Evolutionary conservation across 1,284 basidiomycete species (phyloP).

Genomic region (Fereydounia khargensis): DNA sequence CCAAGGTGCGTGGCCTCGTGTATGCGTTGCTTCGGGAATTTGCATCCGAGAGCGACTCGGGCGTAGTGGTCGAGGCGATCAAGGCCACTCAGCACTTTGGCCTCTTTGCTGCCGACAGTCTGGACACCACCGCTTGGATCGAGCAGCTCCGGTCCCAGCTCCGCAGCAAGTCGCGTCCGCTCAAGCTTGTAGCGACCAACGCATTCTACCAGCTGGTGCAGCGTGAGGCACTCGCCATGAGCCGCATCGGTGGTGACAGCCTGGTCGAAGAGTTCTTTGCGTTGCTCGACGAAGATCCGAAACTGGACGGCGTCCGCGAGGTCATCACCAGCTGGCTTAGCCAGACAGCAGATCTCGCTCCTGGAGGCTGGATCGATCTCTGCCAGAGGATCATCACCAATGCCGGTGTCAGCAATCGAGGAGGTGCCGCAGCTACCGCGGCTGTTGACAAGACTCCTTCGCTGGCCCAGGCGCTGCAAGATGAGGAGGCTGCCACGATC

Average conservation of each 20-base stretch:
- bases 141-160: conserved; percentile 32
- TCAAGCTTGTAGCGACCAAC: conserved; percentile 91
- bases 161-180: conserved; percentile 61
- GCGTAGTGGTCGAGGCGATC: conserved; percentile 86
- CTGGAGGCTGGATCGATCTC: conserved; percentile 95
- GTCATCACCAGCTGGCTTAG: conserved; percentile 93
- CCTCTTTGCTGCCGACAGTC: conserved; percentile 83
- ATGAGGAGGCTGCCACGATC: conserved; percentile 88
- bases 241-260: conserved; percentile 85
- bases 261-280: conserved; percentile 92
- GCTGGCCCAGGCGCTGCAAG: conserved; percentile 60
- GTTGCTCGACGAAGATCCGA: conserved; percentile 89
- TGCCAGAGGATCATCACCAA: conserved; percentile 94
- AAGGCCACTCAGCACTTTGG: conserved; percentile 93
- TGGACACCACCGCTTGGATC: conserved; percentile 46
- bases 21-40: conserved; percentile 84
- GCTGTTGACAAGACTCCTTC: conserved; percentile 8
- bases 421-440: conserved; percentile 6
- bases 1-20: conserved; percentile 73
- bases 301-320: conserved; percentile 87
- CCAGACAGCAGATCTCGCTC: conserved; percentile 87
- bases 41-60: conserved; percentile 76
- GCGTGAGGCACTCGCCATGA: conserved; percentile 86
- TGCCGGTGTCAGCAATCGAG: too few species aligned
- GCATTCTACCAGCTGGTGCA: conserved; percentile 96